A percentile compares a stretch with the other conserved stretches of the same genome.
Evolutionary conservation across 2,329 filamentous ascomycete species (phyloP).

Genomic region (Ophiocordyceps sinensis): DNA sequence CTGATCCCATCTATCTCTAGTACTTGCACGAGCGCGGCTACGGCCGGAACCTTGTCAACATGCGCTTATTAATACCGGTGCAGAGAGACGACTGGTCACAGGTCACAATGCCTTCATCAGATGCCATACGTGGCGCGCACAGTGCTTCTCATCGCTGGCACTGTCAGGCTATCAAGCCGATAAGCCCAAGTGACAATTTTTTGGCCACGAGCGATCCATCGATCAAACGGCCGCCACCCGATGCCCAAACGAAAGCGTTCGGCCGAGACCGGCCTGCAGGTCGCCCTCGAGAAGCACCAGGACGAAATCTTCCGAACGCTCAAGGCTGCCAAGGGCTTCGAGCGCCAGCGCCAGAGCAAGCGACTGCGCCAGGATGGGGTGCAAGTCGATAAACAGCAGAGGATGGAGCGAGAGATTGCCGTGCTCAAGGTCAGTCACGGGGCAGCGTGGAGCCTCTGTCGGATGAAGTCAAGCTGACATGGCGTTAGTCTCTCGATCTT

Average conservation of each 20-base stretch:
- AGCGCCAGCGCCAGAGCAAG: conserved; percentile 62
- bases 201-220: not conserved
- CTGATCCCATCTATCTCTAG: too few species aligned
- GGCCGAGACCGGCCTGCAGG: conserved; percentile 27
- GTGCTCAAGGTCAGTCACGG: conserved; percentile 35
- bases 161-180: not conserved
- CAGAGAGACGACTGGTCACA: too few species aligned
- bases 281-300: conserved; percentile 37
- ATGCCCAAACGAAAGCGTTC: conserved; percentile 47
- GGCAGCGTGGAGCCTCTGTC: not conserved
- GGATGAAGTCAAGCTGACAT: not conserved
- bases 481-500: conserved; percentile 36
- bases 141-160: not conserved
- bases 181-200: not conserved
- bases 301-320: conserved; percentile 52
- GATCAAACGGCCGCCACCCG: not conserved
- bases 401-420: conserved; percentile 46
- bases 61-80: too few species aligned
- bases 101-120: too few species aligned
- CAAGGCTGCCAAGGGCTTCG: conserved; percentile 60
- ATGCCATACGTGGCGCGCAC: not conserved
- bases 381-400: conserved; percentile 33
- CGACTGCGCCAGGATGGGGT: conserved; percentile 33
- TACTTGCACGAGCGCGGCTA: too few species aligned
- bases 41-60: too few species aligned